These are phyloP conservation scores for Leccinum disarticulatum DNA, from an alignment of 768 basidiomycete genomes.

Conservation along the genomic window DNA sequence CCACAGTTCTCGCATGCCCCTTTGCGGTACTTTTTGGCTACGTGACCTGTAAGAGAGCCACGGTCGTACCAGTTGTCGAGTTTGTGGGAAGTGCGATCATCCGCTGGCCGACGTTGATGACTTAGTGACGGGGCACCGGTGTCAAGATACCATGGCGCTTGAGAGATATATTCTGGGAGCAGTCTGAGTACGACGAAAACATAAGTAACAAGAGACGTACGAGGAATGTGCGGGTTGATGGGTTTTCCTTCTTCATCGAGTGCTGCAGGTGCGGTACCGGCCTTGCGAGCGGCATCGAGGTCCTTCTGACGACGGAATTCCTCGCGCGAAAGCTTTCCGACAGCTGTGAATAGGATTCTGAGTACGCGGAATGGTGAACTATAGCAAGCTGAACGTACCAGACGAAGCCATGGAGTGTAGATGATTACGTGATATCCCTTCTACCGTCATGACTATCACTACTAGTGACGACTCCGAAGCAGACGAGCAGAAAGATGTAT, in stretches of 20 bases:
- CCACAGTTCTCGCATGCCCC: constrained; percentile 99
- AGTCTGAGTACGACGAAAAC: not conserved
- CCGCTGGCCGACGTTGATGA: constrained; percentile 82
- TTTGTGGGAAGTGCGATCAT: constrained; percentile 58
- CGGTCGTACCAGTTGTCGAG: constrained; percentile 93
- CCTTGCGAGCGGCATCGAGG: constrained; percentile 96
- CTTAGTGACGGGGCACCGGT: constrained; percentile 90
- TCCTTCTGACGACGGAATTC: constrained; percentile 96
- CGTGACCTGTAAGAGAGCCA: constrained; percentile 79
- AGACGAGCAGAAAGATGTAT: constrained; percentile 12
- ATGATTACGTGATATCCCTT: constrained; percentile 9
- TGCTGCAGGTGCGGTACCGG: constrained; percentile 95
- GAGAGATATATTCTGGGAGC: constrained; percentile 89
- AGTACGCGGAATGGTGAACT: not conserved
- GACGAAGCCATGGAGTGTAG: constrained; percentile 25
- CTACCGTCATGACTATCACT: not conserved
- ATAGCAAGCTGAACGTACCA: constrained; percentile 14
- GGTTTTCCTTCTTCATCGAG: constrained; percentile 92
- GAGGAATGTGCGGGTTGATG: constrained; percentile 99
- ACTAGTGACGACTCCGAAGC: constrained; percentile 6
- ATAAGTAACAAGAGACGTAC: constrained; percentile 46
- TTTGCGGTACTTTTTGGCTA: constrained; percentile 95
- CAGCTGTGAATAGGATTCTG: constrained; percentile 30
- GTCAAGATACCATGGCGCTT: constrained; percentile 98
- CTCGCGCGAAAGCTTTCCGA: constrained; percentile 89